These are phyloP conservation scores for Metschnikowia shivogae DNA, from an alignment of 805 yeast species.

Conservation along the genomic window DNA sequence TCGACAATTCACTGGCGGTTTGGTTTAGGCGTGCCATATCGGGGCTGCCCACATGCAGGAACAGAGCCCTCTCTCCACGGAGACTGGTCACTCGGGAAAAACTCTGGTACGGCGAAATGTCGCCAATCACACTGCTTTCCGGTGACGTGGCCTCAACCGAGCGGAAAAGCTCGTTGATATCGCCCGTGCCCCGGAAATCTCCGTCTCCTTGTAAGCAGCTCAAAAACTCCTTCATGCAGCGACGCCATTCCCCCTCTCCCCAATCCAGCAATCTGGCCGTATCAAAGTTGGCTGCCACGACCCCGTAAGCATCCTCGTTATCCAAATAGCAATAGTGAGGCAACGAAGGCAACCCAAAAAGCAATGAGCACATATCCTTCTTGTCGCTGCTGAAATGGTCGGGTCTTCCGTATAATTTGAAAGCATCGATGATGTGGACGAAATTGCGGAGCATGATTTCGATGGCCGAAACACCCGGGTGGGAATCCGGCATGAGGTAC, in stretches of 20 bases:
- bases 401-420: conserved; percentile 73
- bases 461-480: conserved; percentile 65
- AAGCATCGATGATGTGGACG: conserved; percentile 67
- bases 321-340: conserved; percentile 62
- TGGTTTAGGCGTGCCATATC: not conserved
- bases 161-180: conserved; percentile 30
- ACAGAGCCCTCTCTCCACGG: not conserved
- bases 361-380: conserved; percentile 55
- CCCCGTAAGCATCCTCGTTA: conserved; percentile 21
- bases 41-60: not conserved
- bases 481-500: conserved; percentile 70
- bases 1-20: not conserved
- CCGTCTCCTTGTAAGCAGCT: conserved; percentile 14
- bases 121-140: conserved; percentile 4
- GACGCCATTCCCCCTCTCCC: conserved; percentile 28
- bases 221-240: conserved; percentile 21
- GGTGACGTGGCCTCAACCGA: conserved; percentile 17
- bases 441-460: conserved; percentile 71
- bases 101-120: conserved; percentile 5
- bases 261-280: conserved; percentile 23
- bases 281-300: conserved; percentile 18
- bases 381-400: conserved; percentile 70
- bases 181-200: conserved; percentile 34
- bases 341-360: conserved; percentile 71
- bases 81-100: conserved; percentile 3